Evolutionary conservation across 1,139 yeast species (phyloP), one percentile per base, ranked within the genome.

Genomic region (Diutina siamensis): DNA sequence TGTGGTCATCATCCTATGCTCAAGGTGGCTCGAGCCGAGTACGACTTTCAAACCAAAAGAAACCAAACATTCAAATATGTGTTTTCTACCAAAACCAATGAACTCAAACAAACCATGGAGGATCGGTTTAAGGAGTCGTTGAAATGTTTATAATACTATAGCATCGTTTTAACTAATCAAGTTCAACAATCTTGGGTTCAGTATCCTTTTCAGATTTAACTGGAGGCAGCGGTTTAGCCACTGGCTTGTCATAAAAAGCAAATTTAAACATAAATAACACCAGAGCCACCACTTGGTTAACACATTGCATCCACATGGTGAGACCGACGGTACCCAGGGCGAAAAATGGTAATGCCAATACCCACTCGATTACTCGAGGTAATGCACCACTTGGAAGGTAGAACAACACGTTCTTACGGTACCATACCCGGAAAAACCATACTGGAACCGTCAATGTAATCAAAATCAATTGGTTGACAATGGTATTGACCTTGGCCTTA

Each of bases 321-420:
- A 76, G 63, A 3, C 82, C 80, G 18, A 78, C 63, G 1, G 74
- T 68, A 4, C 80, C 80, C n/a, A 63, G 57, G 12, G 76, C 73
- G 17, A 80, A 72, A 48, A 76, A 75, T 0, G 89, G 86, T 42
- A 82, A 63, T 12, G 83, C 74, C 50, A 80, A 64, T 13, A 68
- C 49, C 74, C 81, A 74, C 53, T 79, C 82, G 4, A 81, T 54
- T 40, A 65, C 60, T 50, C 65, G 57, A 0, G 94, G 94, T 40
- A 84, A 66, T 10, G 73, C 65, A 1, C 78, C 76, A 3, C 61
- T 58, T 0, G 88, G 85, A 17, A 84, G 61, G 64, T 77, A 79
- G 49, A 83, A 74, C 45, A 85, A 72, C 1, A 80, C 75, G 0
- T 63, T 54, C 53, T 76, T 75, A 46, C 92, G 63, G 60, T 72